These are phyloP conservation scores for Botrytis tulipae DNA, from an alignment of 2,329 filamentous ascomycete genomes.

Conservation along the genomic window DNA sequence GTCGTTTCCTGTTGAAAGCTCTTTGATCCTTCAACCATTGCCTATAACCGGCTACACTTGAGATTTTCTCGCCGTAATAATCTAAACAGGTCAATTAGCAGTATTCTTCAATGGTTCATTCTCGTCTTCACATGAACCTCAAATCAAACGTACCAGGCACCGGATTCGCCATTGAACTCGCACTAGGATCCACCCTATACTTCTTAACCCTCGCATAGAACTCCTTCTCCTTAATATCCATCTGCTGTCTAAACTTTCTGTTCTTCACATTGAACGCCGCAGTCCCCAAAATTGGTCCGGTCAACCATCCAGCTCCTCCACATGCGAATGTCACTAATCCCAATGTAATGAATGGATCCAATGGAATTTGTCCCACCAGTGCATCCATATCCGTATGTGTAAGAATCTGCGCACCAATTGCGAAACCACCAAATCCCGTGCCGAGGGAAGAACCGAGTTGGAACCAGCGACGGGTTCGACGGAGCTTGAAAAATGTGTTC, in stretches of 20 bases:
- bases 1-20: constrained; percentile 85
- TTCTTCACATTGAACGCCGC: constrained; percentile 76
- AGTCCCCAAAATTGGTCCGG: constrained; percentile 79
- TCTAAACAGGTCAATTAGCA: constrained; percentile 46
- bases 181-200: constrained; percentile 85
- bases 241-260: constrained; percentile 66
- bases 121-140: not conserved
- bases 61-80: constrained; percentile 98
- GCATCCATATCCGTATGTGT: constrained; percentile 71
- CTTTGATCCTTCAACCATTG: constrained; percentile 97
- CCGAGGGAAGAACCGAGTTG: constrained; percentile 75
- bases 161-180: constrained; percentile 86
- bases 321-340: constrained; percentile 76
- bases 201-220: constrained; percentile 92
- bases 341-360: constrained; percentile 85
- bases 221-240: constrained; percentile 86
- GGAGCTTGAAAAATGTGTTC: constrained; percentile 90
- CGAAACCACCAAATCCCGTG: constrained; percentile 61
- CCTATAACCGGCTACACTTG: constrained; percentile 84
- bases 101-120: not conserved
- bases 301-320: constrained; percentile 81
- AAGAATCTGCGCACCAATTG: constrained; percentile 62
- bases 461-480: constrained; percentile 79
- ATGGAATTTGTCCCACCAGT: constrained; percentile 67
- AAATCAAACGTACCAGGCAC: constrained; percentile 44